Percentiles rank a stretch among this genome's conserved stretches.
Evolutionary conservation across 805 yeast species (phyloP).

Genomic region (Kodamaea leandrae): DNA sequence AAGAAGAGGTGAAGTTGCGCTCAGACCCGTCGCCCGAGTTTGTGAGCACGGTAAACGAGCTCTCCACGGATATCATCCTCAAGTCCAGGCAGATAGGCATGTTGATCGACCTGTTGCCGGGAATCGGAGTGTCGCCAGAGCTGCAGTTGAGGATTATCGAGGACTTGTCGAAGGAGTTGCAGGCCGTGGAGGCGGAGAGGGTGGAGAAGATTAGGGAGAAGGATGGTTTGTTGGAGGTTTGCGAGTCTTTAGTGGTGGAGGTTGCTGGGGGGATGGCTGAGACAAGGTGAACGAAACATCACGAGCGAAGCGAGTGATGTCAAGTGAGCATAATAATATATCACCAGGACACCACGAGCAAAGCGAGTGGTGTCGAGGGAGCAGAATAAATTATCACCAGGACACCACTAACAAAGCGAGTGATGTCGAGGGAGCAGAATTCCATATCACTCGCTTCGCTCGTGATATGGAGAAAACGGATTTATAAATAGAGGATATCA

Average conservation of each 20-base stretch:
- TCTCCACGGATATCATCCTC: slow-evolving; percentile 78
- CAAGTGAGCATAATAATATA: too few species aligned
- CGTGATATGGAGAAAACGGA: too few species aligned
- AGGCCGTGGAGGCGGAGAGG: slow-evolving; percentile 57
- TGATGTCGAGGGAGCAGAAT: too few species aligned
- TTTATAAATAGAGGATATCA: too few species aligned
- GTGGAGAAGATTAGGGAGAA: slow-evolving; percentile 58
- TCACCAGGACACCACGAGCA: too few species aligned
- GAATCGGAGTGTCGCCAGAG: slow-evolving; percentile 79
- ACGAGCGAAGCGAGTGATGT: background rate
- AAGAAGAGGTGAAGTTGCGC: slow-evolving; percentile 5
- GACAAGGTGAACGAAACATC: slow-evolving; percentile 24
- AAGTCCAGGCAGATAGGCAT: slow-evolving; percentile 84
- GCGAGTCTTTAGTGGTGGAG: slow-evolving; percentile 62
- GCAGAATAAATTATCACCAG: too few species aligned
- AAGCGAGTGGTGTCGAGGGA: too few species aligned
- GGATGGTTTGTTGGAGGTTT: slow-evolving; percentile 57
- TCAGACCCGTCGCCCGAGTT: slow-evolving; percentile 11
- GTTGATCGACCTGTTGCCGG: slow-evolving; percentile 86
- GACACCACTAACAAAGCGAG: too few species aligned
- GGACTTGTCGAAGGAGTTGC: slow-evolving; percentile 59
- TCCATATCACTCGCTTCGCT: too few species aligned
- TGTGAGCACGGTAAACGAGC: slow-evolving; percentile 60
- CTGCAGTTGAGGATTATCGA: slow-evolving; percentile 68
- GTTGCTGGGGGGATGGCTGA: slow-evolving; percentile 55